These are phyloP conservation scores for Eimeria tenella DNA, from an alignment of 169 alveolate genomes.

Conservation along the genomic window DNA sequence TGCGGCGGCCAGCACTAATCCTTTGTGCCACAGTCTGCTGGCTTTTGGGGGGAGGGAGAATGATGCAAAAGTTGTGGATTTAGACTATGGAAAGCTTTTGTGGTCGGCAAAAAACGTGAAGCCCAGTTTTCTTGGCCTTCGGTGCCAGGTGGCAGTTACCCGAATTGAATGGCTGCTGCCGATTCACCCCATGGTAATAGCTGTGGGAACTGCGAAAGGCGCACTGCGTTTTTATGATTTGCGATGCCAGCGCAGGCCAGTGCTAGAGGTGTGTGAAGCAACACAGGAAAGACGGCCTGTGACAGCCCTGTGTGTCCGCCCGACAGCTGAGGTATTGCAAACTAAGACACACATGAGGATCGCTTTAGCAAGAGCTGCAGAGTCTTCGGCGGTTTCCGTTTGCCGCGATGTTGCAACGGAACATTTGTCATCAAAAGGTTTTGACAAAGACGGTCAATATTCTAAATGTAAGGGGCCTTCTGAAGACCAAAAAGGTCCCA, in stretches of 20 bases:
- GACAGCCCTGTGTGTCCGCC: conserved; percentile 63
- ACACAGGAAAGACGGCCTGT: conserved; percentile 56
- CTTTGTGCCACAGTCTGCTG: conserved; percentile 66
- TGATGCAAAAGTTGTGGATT: conserved; percentile 70
- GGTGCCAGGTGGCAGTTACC: conserved; percentile 54
- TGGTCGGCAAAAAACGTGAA: conserved; percentile 78
- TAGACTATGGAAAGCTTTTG: conserved; percentile 35
- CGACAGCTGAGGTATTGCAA: conserved; percentile 47
- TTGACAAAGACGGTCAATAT: neutral
- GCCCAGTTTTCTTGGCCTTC: conserved; percentile 68
- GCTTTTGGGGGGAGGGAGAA: conserved; percentile 77
- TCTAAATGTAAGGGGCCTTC: neutral
- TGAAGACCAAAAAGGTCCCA: neutral
- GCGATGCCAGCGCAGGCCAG: conserved; percentile 80
- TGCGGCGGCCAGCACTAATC: conserved; percentile 68
- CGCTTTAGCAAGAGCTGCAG: conserved; percentile 43
- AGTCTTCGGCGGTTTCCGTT: conserved; percentile 14
- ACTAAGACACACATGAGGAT: conserved; percentile 39
- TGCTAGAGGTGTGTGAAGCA: conserved; percentile 55
- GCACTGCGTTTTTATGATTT: conserved; percentile 72
- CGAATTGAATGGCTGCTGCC: conserved; percentile 72
- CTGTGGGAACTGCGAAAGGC: conserved; percentile 76
- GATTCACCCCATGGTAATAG: conserved; percentile 73
- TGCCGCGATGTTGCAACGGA: neutral
- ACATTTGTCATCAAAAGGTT: neutral